phyloP scores from a whole-genome alignment of 73 alveolate genomes.

The Uronychia binucleata region DNA sequence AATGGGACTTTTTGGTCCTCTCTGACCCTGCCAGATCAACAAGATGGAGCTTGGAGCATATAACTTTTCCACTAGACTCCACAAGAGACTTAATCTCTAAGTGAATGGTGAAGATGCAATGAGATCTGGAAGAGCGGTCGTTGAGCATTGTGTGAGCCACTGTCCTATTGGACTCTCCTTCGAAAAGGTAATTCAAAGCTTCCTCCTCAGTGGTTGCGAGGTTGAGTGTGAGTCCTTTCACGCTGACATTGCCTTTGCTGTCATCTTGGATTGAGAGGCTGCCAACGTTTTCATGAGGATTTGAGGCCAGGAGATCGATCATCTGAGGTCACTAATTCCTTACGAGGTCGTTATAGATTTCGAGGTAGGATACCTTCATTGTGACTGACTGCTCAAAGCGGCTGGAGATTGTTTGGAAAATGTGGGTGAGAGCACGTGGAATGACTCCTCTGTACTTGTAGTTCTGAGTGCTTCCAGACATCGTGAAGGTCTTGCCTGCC shows the following conservation, averaged over 20 bases:
- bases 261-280: slow-evolving; percentile 31
- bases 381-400: slow-evolving; percentile 86
- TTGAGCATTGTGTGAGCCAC: slow-evolving; percentile 96
- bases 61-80: slow-evolving; percentile 81
- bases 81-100: slow-evolving; percentile 90
- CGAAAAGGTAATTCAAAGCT: slow-evolving; percentile 96
- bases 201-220: slow-evolving; percentile 93
- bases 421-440: slow-evolving; percentile 95
- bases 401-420: slow-evolving; percentile 91
- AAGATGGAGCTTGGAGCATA: slow-evolving; percentile 90
- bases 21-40: slow-evolving; percentile 99
- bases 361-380: slow-evolving; percentile 93
- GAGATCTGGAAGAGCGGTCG: slow-evolving; percentile 95
- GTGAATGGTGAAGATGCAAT: slow-evolving; percentile 97
- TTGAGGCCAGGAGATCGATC: slow-evolving; percentile 90
- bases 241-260: slow-evolving; percentile 87
- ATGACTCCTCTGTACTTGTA: slow-evolving; percentile 98
- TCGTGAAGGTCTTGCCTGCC: slow-evolving; percentile 99
- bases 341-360: slow-evolving; percentile 97
- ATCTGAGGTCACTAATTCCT: slow-evolving; percentile 29
- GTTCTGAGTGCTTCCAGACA: slow-evolving; percentile 96
- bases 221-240: slow-evolving; percentile 91
- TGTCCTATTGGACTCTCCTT: slow-evolving; percentile 98
- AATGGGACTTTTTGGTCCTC: slow-evolving; percentile 97
- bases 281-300: slow-evolving; percentile 50